Evolutionary conservation across 306 rosid genomes (phyloP).

Genomic region (Calophaca sinica): DNA sequence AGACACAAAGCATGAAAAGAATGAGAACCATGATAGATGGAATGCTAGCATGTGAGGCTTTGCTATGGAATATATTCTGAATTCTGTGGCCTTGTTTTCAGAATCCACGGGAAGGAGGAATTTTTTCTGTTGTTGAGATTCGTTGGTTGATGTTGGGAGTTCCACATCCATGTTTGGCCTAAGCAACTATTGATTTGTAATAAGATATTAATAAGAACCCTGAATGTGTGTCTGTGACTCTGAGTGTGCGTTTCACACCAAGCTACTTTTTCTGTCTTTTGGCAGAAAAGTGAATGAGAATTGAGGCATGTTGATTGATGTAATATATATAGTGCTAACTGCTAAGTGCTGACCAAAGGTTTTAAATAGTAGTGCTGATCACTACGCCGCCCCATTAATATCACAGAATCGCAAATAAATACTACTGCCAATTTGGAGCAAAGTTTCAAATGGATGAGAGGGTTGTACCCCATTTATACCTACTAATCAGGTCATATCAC

Average conservation of each 20-base stretch:
- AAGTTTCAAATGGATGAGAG: too few relatives aligned
- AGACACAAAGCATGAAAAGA: constrained; percentile 82
- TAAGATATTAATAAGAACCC: neutral
- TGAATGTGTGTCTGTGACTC: neutral
- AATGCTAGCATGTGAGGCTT: constrained; percentile 93
- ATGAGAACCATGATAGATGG: constrained; percentile 85
- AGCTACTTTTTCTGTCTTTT: constrained; percentile 40
- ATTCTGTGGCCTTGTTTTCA: constrained; percentile 79
- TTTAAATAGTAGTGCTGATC: too few relatives aligned
- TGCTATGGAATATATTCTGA: constrained; percentile 66
- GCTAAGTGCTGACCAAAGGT: neutral
- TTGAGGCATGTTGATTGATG: neutral
- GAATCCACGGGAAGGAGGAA: constrained; percentile 79
- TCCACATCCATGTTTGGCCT: constrained; percentile 54
- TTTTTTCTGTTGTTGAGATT: constrained; percentile 45
- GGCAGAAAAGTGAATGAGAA: constrained; percentile 5
- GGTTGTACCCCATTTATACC: too few relatives aligned
- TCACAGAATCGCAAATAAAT: too few relatives aligned
- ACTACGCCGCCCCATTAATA: too few relatives aligned
- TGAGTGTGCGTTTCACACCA: neutral
- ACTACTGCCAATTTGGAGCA: too few relatives aligned
- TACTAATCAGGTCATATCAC: too few relatives aligned
- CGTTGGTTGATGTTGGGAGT: constrained; percentile 42
- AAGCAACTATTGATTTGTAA: neutral
- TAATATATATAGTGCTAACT: neutral